phyloP scores from a whole-genome alignment of 2,329 filamentous ascomycete species.

The Aspergillus fijiensis region DNA sequence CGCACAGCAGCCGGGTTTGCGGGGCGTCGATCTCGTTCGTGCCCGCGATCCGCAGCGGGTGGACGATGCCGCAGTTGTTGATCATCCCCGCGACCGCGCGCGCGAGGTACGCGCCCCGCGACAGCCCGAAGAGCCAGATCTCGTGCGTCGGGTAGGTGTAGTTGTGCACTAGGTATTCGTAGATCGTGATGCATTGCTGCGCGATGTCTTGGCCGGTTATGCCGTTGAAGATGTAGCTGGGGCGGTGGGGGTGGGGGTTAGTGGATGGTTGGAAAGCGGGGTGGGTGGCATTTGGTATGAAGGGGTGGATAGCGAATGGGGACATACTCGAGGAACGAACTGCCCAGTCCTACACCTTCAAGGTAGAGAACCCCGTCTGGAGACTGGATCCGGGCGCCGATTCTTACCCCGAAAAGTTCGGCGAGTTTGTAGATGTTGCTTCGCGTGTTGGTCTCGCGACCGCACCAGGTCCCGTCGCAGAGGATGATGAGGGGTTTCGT shows the following conservation, averaged over 20 bases:
- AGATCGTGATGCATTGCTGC: neutral
- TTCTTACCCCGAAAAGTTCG: neutral
- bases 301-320: neutral
- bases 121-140: neutral
- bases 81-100: neutral
- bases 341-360: neutral
- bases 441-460: neutral
- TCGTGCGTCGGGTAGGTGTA: neutral
- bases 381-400: neutral
- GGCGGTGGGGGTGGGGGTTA: neutral
- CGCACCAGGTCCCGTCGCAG: neutral
- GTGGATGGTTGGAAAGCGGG: neutral
- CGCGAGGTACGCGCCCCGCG: neutral
- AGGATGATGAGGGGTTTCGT: neutral
- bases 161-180: neutral
- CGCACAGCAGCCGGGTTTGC: neutral
- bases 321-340: neutral
- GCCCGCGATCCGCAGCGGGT: neutral
- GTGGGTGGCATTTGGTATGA: neutral
- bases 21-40: neutral
- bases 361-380: neutral
- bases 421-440: neutral
- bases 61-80: neutral
- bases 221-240: neutral
- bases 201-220: neutral